Evolutionary conservation across 1,139 yeast genomes (phyloP), one percentile per base, ranked within the genome.

Genomic region (Arxiozyma telluris): DNA sequence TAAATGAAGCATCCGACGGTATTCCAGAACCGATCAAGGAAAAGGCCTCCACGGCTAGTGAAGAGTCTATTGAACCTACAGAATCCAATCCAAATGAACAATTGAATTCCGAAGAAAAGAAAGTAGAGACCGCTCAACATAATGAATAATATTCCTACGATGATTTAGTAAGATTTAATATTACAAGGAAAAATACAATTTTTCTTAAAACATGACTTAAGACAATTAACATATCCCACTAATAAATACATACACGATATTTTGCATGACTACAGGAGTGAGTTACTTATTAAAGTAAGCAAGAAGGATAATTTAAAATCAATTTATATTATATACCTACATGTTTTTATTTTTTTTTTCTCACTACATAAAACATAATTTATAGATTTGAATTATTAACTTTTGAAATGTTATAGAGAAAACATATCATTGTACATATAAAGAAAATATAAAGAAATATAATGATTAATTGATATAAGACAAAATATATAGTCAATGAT

Each of bases 91-190:
- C 8, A 12, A 34, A 34, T 15, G 39, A 34, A 6, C 17, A 34
- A 4, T 15, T 34, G 12, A 3, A 2, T 8, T 34, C 39, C 17
- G 39, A 34, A 34, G 39, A 34, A 34, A 34, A 15, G 3, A 44
- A 49, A 17, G 47, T 46, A 1, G 52, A 52, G 20, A 44, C 18
- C 1, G 48, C 18, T 4, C 48, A 46, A 4, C 21, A 38, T 22
- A 42, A 22, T 38, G 45, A 50, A 7, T 25, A 50, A 23, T 41
- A 38, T 38, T 52, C 44, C 20, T 50, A 27, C 6, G 46, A 49
- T 2, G 50, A 49, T 18, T 20, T 5, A 6, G 8, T 9, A 20
- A 9, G n/a, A 43, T 18, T 22, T 15, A 43, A 20, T 21, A 43
- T 9, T n/a, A 41, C 9, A 34, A 15, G 6, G 12, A 15, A 34